phyloP scores from a whole-genome alignment of 306 rosid species.

The Sicyos edulis region DNA sequence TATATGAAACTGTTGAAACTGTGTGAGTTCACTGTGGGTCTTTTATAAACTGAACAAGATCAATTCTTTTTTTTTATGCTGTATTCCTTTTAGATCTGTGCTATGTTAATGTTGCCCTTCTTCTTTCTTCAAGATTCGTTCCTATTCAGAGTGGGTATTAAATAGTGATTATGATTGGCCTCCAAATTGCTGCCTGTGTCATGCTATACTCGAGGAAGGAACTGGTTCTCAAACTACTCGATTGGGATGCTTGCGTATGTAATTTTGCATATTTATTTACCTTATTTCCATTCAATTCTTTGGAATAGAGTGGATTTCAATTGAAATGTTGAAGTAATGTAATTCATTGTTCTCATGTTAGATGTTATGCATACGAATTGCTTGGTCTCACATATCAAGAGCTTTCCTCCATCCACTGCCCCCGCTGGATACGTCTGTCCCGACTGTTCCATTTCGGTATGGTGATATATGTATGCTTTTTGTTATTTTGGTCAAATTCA shows the following conservation, averaged over 20 bases:
- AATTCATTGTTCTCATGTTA: conserved; percentile 32
- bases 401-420: conserved; percentile 88
- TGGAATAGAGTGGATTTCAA: conserved; percentile 29
- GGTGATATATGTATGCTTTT: conserved; percentile 16
- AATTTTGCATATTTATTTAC: conserved; percentile 29
- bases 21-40: too few species aligned
- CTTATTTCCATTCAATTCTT: conserved; percentile 6
- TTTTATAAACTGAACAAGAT: too few species aligned
- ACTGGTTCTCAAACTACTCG: conserved; percentile 67
- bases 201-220: conserved; percentile 60
- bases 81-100: neutral
- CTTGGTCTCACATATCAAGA: conserved; percentile 82
- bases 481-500: neutral
- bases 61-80: too few species aligned
- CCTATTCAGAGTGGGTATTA: conserved; percentile 97
- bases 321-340: conserved; percentile 14
- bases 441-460: conserved; percentile 77
- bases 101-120: conserved; percentile 17
- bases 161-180: conserved; percentile 99
- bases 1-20: too few species aligned
- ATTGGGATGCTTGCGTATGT: conserved; percentile 97
- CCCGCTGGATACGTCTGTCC: conserved; percentile 98
- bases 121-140: conserved; percentile 66
- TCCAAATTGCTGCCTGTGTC: conserved; percentile 82
- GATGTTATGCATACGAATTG: conserved; percentile 91